Evolutionary conservation across 2,329 filamentous ascomycete genomes (phyloP).

Genomic region (Atkinsonella texensis): DNA sequence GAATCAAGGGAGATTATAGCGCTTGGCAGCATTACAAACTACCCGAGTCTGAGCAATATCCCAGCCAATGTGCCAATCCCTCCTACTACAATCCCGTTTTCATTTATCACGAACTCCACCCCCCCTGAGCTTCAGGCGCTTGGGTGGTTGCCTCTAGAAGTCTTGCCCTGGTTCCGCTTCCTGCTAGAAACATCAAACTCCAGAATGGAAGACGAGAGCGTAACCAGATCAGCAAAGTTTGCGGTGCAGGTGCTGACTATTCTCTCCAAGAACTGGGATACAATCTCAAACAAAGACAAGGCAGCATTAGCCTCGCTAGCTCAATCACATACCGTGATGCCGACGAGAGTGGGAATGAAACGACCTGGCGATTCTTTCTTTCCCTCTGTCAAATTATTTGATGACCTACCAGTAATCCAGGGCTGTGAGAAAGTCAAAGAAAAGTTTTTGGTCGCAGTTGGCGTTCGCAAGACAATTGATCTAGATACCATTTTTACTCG

Average conservation of each 20-base stretch:
- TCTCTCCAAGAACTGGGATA: slow-evolving; percentile 83
- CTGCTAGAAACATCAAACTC: slow-evolving; percentile 57
- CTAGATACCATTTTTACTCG: slow-evolving; percentile 86
- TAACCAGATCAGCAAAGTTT: slow-evolving; percentile 63
- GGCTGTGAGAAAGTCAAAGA: slow-evolving; percentile 74
- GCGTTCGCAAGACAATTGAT: slow-evolving; percentile 89
- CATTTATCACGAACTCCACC: slow-evolving; percentile 62
- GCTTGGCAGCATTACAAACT: slow-evolving; percentile 62
- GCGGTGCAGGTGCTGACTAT: slow-evolving; percentile 65
- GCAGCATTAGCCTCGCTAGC: slow-evolving; percentile 53
- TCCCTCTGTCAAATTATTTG: slow-evolving; percentile 83
- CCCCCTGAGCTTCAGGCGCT: slow-evolving; percentile 62
- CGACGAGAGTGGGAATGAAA: slow-evolving; percentile 83
- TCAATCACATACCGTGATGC: slow-evolving; percentile 61
- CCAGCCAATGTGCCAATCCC: slow-evolving; percentile 73
- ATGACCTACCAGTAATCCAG: slow-evolving; percentile 76
- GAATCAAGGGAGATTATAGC: slow-evolving; percentile 61
- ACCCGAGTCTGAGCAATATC: slow-evolving; percentile 65
- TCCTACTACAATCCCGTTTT: slow-evolving; percentile 69
- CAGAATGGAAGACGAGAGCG: slow-evolving; percentile 49
- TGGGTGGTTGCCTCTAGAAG: slow-evolving; percentile 75
- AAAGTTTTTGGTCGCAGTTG: slow-evolving; percentile 71
- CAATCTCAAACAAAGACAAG: slow-evolving; percentile 55
- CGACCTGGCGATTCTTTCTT: slow-evolving; percentile 83
- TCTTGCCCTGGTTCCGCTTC: slow-evolving; percentile 76